Base-by-base conservation (phyloP, 78 protist genomes). In the Dictyostelium firmibasis region DNA sequence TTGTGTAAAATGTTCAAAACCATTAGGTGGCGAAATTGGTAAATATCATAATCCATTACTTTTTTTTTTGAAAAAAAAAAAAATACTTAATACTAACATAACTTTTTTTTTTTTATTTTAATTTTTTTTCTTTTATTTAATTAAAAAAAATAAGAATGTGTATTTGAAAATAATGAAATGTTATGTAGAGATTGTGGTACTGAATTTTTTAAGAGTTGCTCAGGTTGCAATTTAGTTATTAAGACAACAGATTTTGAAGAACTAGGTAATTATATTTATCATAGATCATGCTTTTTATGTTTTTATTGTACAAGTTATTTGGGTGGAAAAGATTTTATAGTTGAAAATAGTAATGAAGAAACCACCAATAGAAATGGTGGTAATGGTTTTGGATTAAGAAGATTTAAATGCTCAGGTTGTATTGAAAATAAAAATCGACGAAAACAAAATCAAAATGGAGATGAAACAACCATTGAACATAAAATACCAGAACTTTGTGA, bases 231-330 rank as follows among this genome's bases (percentile, higher is more conserved):
- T 25, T 62, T 79, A 16, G 87, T 89, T 23, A 89, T 89, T 31
- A 89, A 89, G 25, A 81, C 79, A 38, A n/a, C 83, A 2, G 87
- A 89, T 70, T 89, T 81, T 69, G 94, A 89, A 70, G 94, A 89
- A n/a, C 47, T 89, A 47, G 94, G 94, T 7, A 67, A 89, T 27
- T 29, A 67, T 3, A 69, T 43, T 44, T 89, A 62, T 76, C 94
- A 89, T 33, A 43, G 53, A 36, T 44, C 94, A 41, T 89, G 94
- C 53, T 89, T 89, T 53, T 35, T 36, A 25, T 89, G 94, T 33
- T 69, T 25, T 36, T 33, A 27, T 27, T 89, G 94, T 35, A 27
- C 57, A n/a, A 14, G 20, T 23, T 89, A 20, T 43, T 35, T 89
- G 13, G 53, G 70, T 27, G 79, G 23, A 9, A 60, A 89, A 44